phyloP scores from a whole-genome alignment of 2,329 filamentous ascomycete genomes.

The Sporothrix curviconia region DNA sequence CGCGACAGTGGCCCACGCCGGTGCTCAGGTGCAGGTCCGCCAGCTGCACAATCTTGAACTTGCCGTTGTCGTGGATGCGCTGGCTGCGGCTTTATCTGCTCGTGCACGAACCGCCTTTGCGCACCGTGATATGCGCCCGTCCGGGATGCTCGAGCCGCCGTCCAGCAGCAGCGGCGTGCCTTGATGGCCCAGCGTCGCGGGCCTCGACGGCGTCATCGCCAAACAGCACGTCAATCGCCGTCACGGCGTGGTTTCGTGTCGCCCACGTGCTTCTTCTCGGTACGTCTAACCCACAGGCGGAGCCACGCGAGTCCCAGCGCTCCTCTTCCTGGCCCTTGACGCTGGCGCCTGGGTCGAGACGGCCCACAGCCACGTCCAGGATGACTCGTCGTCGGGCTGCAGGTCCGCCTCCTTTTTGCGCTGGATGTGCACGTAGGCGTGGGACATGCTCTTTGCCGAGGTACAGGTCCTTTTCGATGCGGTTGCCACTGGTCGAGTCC shows the following conservation, averaged over 20 bases:
- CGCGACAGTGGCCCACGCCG: conserved; percentile 75
- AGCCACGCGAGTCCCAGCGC: conserved; percentile 70
- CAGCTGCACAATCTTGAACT: conserved; percentile 95
- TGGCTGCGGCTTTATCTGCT: conserved; percentile 63
- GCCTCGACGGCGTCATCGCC: conserved; percentile 89
- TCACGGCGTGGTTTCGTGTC: conserved; percentile 70
- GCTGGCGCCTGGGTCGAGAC: conserved; percentile 59
- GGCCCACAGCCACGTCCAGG: conserved; percentile 68
- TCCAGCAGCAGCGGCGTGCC: conserved; percentile 66
- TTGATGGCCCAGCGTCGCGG: conserved; percentile 73
- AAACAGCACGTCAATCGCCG: conserved; percentile 78
- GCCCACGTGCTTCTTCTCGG: conserved; percentile 63
- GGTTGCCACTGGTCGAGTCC: conserved; percentile 68
- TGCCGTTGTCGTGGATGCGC: conserved; percentile 78
- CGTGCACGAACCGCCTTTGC: conserved; percentile 60
- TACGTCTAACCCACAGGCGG: conserved; percentile 75
- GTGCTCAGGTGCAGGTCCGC: conserved; percentile 94
- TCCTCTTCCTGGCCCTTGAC: conserved; percentile 48
- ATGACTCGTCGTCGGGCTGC: conserved; percentile 68
- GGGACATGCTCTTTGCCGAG: conserved; percentile 67
- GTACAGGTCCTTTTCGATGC: conserved; percentile 84
- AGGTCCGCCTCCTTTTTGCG: conserved; percentile 84
- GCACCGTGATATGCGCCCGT: conserved; percentile 71
- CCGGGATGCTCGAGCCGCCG: conserved; percentile 52
- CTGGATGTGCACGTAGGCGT: conserved; percentile 74